Conservation (phyloP, 2,329 filamentous ascomycete species). For the Dothideomycetidae sp. region DNA sequence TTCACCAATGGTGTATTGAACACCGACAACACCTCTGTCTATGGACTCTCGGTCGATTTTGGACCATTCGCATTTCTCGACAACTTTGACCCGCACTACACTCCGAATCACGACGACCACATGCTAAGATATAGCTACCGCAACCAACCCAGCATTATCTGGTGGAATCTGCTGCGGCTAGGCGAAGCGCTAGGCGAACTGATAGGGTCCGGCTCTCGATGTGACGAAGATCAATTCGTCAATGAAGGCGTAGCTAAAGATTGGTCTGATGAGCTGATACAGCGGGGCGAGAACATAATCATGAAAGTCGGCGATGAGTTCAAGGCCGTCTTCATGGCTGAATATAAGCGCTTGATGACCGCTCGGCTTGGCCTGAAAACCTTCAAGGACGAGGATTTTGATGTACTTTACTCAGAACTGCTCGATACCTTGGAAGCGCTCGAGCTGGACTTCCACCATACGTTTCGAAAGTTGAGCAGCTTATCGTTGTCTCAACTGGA, state of each 20-base stretch:
- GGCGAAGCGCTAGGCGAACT: constrained; percentile 82
- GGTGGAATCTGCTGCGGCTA: constrained; percentile 93
- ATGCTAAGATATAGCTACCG: constrained; percentile 79
- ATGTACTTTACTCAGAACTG: constrained; percentile 64
- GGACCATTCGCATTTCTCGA: constrained; percentile 97
- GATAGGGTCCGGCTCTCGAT: constrained; percentile 57
- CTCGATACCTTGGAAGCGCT: constrained; percentile 69
- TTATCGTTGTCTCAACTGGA: constrained; percentile 49
- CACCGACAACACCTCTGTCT: constrained; percentile 90
- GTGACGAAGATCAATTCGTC: constrained; percentile 60
- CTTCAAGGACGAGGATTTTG: constrained; percentile 59
- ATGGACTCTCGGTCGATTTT: constrained; percentile 81
- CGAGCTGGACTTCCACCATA: constrained; percentile 86
- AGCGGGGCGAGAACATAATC: constrained; percentile 73
- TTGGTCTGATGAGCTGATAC: constrained; percentile 55
- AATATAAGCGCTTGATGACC: constrained; percentile 80
- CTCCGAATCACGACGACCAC: constrained; percentile 90
- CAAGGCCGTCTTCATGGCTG: constrained; percentile 70
- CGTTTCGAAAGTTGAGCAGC: constrained; percentile 65
- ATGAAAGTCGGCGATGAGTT: constrained; percentile 71
- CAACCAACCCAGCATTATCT: constrained; percentile 90
- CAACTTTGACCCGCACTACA: constrained; percentile 87
- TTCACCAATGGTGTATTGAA: constrained; percentile 98
- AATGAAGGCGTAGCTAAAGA: constrained; percentile 57
- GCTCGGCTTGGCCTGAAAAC: constrained; percentile 61